Percentiles rank a stretch among this genome's conserved stretches.
Evolutionary conservation across 2,329 filamentous ascomycete genomes (phyloP).

Genomic region (Aspergillus quadricinctus): DNA sequence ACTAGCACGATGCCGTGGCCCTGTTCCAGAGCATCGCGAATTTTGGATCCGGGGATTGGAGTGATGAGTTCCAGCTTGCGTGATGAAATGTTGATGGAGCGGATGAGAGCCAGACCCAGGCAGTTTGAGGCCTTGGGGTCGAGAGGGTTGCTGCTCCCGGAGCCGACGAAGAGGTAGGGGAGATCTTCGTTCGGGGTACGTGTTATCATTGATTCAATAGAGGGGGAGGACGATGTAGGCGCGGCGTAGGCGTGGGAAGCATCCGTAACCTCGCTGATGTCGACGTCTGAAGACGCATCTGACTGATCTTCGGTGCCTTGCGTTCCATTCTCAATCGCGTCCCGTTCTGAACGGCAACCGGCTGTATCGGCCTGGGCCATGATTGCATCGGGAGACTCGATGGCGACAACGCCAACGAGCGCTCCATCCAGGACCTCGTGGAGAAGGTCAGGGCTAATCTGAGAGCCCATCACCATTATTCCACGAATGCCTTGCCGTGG

Average conservation of each 20-base stretch:
- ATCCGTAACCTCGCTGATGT: slow-evolving; percentile 15
- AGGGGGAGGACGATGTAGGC: slow-evolving; percentile 3
- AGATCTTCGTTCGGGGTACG: slow-evolving; percentile 43
- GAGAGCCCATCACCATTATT: slow-evolving; percentile 50
- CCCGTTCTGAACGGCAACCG: neutral
- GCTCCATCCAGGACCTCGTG: slow-evolving; percentile 50
- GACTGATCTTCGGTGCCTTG: slow-evolving; percentile 7
- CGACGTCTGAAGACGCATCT: slow-evolving; percentile 14
- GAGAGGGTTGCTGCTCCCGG: slow-evolving; percentile 39
- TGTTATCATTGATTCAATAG: slow-evolving; percentile 25
- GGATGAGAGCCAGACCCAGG: slow-evolving; percentile 48
- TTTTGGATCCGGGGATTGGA: slow-evolving; percentile 36
- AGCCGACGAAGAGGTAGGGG: slow-evolving; percentile 48
- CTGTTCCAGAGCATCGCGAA: slow-evolving; percentile 30
- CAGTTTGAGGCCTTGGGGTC: slow-evolving; percentile 46
- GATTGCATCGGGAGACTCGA: slow-evolving; percentile 39
- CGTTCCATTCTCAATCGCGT: slow-evolving; percentile 1
- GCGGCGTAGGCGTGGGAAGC: neutral
- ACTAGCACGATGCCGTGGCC: slow-evolving; percentile 45
- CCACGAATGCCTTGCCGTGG: slow-evolving; percentile 44
- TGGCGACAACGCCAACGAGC: slow-evolving; percentile 50
- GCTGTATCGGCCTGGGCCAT: slow-evolving; percentile 8
- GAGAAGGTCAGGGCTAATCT: slow-evolving; percentile 45
- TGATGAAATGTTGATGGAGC: slow-evolving; percentile 35
- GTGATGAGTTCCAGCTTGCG: slow-evolving; percentile 47